Base-by-base conservation (phyloP, 805 yeast genomes). In the Candida michaelii region DNA sequence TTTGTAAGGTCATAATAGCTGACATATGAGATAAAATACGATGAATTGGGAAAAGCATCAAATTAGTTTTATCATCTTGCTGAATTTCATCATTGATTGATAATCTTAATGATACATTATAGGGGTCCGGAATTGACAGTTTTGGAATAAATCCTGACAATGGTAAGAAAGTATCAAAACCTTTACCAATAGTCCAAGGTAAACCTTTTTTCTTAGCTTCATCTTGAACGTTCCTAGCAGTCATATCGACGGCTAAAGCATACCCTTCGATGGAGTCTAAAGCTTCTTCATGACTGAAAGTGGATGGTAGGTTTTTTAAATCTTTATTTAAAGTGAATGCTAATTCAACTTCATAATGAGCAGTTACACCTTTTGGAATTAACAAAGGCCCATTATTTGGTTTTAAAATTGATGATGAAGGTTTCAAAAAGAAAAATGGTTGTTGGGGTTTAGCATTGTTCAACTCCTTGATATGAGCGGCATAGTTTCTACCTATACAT, bases 131-230 rank as follows among this genome's bases (percentile, higher is more conserved):
- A 42, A 93, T 79, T 47, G 71, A 59, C 0, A 59, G 61, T 55
- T 85, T 84, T 8, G 90, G 78, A 42, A 93, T 83, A 50, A 81
- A 79, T 15, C 69, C 63, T 6, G 95, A 83, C n/a, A 93, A 59
- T 1, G 99, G 99, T 60, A 87, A 73, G 63, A 93, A 93, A 0
- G 99, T 91, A 58, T 93, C 99, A 62, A 89, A 91, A 0, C 99
- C 99, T 60, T 93, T 93, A 27, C 93, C 96, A 50, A 89, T 88
- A 4, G 91, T 67, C 99, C 99, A 93, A 4, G 99, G 99, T 40
- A 91, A 73, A 1, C 98, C 98, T 63, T 88, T 89, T 66, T 76
- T 77, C 66, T 93, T 93, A 27, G 97, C 97, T 55, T 82, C 96
- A 56, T 85, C 90, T 66, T 93, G 99, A 23, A 93, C 95, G 56